Conservation (phyloP, 2,329 filamentous ascomycete genomes). For the Pseudogymnoascus destructans region DNA sequence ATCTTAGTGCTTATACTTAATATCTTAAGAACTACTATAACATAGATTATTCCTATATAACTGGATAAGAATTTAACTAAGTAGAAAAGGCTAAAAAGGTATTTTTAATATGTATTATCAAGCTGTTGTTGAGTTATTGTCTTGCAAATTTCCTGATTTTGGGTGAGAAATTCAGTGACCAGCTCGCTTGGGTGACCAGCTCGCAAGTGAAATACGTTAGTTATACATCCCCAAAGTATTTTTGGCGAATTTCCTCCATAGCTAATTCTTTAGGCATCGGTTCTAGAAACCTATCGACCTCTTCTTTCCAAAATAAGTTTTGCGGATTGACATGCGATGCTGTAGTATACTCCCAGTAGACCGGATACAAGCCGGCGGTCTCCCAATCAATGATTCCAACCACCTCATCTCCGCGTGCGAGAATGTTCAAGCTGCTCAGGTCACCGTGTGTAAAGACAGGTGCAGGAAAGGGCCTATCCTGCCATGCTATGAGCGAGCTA, state of each 20-base stretch:
- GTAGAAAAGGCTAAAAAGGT: no score
- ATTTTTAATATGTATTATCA: no score
- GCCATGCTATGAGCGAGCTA: conserved; percentile 15
- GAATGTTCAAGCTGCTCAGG: conserved; percentile 12
- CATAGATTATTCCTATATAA: no score
- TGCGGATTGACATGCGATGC: conserved; percentile 30
- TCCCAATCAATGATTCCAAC: conserved; percentile 35
- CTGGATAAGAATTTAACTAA: no score
- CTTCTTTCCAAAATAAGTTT: conserved; percentile 28
- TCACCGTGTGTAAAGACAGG: conserved; percentile 14
- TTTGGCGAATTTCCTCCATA: conserved; percentile 30
- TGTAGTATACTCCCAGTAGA: conserved; percentile 26
- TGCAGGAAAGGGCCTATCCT: conserved; percentile 11
- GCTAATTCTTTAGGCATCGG: conserved; percentile 27
- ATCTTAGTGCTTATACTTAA: no score
- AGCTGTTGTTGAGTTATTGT: no score
- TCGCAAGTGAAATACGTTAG: no score
- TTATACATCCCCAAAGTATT: conserved; percentile 27
- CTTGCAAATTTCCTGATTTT: no score
- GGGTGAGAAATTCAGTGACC: no score
- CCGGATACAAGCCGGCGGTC: conserved; percentile 33
- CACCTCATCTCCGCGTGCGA: conserved; percentile 19
- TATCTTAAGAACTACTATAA: no score
- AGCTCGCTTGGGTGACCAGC: no score
- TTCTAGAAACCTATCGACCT: conserved; percentile 31